phyloP scores from a whole-genome alignment of 208 protist species.

The Leishmania gerbilli region DNA sequence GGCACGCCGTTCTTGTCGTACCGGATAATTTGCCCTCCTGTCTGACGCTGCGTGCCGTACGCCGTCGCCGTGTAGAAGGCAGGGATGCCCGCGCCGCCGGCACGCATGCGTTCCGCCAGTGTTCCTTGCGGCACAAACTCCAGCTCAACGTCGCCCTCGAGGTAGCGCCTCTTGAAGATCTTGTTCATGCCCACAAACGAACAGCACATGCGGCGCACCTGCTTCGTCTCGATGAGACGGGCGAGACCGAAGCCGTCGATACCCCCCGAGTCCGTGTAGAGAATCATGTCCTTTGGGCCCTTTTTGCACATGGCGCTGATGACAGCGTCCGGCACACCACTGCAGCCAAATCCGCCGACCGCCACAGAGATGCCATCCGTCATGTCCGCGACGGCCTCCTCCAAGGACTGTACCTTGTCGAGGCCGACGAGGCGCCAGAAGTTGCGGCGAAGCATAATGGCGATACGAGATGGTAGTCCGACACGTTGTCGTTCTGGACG shows the following conservation, averaged over 20 bases:
- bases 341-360: constrained; percentile 96
- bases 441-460: constrained; percentile 68
- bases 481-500: neutral
- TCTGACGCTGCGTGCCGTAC: constrained; percentile 92
- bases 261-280: constrained; percentile 96
- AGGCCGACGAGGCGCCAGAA: constrained; percentile 43
- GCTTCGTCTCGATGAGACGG: constrained; percentile 91
- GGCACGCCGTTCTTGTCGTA: constrained; percentile 90
- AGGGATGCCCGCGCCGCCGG: constrained; percentile 96
- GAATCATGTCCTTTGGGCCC: constrained; percentile 91
- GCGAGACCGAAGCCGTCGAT: constrained; percentile 96
- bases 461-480: constrained; percentile 1
- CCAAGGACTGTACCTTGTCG: constrained; percentile 77
- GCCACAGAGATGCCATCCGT: constrained; percentile 65
- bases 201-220: constrained; percentile 90
- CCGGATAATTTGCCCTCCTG: constrained; percentile 93
- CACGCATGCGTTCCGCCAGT: constrained; percentile 94
- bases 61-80: constrained; percentile 97
- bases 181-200: constrained; percentile 97
- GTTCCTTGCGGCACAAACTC: constrained; percentile 97
- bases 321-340: constrained; percentile 94
- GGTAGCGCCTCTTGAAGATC: constrained; percentile 94
- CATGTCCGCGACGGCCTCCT: constrained; percentile 82
- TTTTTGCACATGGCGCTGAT: constrained; percentile 87
- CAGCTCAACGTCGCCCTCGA: constrained; percentile 95